phyloP scores from a whole-genome alignment of 805 yeast genomes.

The Wickerhamiella alocasiicola region DNA sequence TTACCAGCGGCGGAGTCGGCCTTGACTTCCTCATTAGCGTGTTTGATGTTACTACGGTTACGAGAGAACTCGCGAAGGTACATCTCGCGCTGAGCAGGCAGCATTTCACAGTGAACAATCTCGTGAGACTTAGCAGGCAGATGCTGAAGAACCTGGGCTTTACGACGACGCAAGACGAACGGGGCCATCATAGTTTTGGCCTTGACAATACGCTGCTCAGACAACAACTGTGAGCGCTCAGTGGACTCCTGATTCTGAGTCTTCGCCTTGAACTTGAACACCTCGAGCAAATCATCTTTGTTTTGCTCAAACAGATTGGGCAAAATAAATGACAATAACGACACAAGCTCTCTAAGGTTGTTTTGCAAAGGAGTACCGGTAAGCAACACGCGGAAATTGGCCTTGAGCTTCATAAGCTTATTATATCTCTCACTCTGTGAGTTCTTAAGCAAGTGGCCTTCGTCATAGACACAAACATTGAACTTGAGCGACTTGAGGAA shows the following conservation, averaged over 20 bases:
- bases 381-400: slow-evolving; percentile 69
- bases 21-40: slow-evolving; percentile 21
- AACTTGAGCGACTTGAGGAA: slow-evolving; percentile 65
- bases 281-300: slow-evolving; percentile 64
- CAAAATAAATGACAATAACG: slow-evolving; percentile 78
- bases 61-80: slow-evolving; percentile 47
- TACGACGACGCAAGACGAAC: slow-evolving; percentile 81
- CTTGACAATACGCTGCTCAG: slow-evolving; percentile 80
- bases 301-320: slow-evolving; percentile 73
- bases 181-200: slow-evolving; percentile 99
- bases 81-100: slow-evolving; percentile 39
- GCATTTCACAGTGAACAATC: slow-evolving; percentile 54
- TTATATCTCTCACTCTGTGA: slow-evolving; percentile 75
- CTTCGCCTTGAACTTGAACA: slow-evolving; percentile 78
- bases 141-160: slow-evolving; percentile 82
- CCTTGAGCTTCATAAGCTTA: slow-evolving; percentile 73
- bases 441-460: slow-evolving; percentile 94
- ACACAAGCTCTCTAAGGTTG: slow-evolving; percentile 78
- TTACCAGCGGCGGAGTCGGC: slow-evolving; percentile 19
- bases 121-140: slow-evolving; percentile 64
- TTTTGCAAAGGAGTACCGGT: slow-evolving; percentile 98
- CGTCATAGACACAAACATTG: slow-evolving; percentile 87
- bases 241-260: slow-evolving; percentile 36
- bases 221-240: slow-evolving; percentile 37
- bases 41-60: slow-evolving; percentile 16